Conservation (phyloP, 202 grass and related monocot genomes). For the Miscanthus sacchariflorus region DNA sequence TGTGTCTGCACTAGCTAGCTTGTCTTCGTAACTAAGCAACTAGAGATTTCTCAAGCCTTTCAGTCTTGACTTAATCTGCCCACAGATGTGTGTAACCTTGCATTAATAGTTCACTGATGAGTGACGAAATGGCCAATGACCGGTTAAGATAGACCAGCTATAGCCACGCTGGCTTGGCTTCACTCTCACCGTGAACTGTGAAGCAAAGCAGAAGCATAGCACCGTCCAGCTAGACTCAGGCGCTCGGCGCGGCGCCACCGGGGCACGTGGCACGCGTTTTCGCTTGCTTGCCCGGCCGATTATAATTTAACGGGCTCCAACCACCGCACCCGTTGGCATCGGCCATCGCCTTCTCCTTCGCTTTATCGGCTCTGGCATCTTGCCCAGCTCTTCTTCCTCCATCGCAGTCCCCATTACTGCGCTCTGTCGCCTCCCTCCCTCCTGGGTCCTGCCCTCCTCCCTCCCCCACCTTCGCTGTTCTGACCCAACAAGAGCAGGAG, state of each 20-base stretch:
- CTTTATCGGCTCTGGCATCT: neutral
- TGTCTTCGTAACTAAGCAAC: constrained; percentile 33
- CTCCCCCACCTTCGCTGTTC: neutral
- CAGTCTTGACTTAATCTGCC: neutral
- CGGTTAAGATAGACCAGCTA: neutral
- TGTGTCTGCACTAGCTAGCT: neutral
- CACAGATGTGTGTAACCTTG: neutral
- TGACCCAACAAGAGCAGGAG: neutral
- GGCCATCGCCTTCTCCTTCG: neutral
- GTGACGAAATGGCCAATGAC: neutral
- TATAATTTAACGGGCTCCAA: neutral
- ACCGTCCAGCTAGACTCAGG: neutral
- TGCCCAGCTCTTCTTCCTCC: neutral
- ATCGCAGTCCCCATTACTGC: neutral
- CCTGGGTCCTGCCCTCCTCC: too few relatives aligned
- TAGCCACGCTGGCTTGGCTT: neutral
- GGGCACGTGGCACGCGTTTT: constrained; percentile 37
- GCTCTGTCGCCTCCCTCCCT: neutral
- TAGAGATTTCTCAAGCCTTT: neutral
- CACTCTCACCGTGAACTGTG: neutral
- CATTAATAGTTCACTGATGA: neutral
- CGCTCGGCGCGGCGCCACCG: neutral
- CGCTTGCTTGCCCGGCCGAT: neutral
- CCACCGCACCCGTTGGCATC: neutral
- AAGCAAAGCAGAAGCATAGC: neutral